phyloP scores from a whole-genome alignment of 2,329 filamentous ascomycete species.

The Chaetothyriales sp. region DNA sequence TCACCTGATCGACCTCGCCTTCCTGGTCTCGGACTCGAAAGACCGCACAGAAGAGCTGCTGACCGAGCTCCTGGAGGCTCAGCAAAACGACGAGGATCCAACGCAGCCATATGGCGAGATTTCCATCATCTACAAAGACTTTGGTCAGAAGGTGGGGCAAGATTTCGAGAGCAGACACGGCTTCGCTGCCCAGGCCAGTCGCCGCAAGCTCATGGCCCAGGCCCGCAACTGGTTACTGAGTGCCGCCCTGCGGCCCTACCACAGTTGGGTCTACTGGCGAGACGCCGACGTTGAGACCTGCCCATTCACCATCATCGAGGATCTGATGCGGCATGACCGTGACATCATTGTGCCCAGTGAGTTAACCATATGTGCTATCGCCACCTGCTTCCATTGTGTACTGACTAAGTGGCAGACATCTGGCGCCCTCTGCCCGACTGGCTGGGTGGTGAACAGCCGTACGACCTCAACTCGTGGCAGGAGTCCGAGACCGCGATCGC shows the following conservation, averaged over 20 bases:
- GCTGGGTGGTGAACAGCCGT: conserved; percentile 95
- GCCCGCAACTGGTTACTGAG: conserved; percentile 94
- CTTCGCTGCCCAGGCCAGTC: conserved; percentile 84
- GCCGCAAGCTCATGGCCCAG: conserved; percentile 94
- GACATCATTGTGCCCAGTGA: conserved; percentile 96
- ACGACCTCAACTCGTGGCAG: conserved; percentile 98
- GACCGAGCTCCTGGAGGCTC: conserved; percentile 55
- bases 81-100: conserved; percentile 67
- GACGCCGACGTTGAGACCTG: conserved; percentile 97
- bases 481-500: conserved; percentile 93
- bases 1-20: conserved; percentile 87
- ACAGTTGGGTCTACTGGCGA: conserved; percentile 99
- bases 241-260: conserved; percentile 79
- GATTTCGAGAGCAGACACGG: conserved; percentile 96
- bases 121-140: conserved; percentile 96
- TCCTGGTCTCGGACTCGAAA: conserved; percentile 93
- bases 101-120: conserved; percentile 85
- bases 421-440: conserved; percentile 98
- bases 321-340: conserved; percentile 97
- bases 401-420: conserved; percentile 49
- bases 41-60: conserved; percentile 71
- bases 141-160: conserved; percentile 93
- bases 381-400: not conserved
- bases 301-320: conserved; percentile 89
- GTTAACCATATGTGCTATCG: conserved; percentile 26